Evolutionary conservation across 208 protist species (phyloP).

Genomic region (Trypanosoma platydactyli): DNA sequence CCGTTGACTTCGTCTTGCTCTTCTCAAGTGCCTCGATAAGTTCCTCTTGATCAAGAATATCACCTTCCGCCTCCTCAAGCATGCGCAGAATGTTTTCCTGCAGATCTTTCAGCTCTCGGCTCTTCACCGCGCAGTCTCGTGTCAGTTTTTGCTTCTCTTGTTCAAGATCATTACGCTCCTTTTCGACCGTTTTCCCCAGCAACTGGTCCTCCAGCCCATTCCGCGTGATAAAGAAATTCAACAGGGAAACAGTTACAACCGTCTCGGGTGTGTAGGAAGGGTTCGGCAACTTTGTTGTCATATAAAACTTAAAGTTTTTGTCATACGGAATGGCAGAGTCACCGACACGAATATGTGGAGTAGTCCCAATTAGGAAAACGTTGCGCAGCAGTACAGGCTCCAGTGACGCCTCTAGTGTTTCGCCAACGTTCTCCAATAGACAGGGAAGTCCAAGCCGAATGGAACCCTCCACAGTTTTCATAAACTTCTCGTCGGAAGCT

Average conservation of each 20-base stretch:
- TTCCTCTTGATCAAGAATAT: constrained; percentile 97
- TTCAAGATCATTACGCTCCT: constrained; percentile 97
- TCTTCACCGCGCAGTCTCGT: constrained; percentile 93
- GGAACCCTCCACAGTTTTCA: constrained; percentile 94
- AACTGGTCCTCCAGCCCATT: constrained; percentile 97
- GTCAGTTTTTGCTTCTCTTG: constrained; percentile 95
- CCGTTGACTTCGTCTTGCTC: constrained; percentile 94
- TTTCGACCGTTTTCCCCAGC: constrained; percentile 95
- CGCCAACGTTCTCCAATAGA: constrained; percentile 95
- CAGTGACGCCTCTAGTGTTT: constrained; percentile 94
- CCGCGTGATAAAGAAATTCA: constrained; percentile 98
- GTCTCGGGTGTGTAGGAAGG: constrained; percentile 97
- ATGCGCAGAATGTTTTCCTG: constrained; percentile 96
- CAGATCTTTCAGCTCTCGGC: constrained; percentile 94
- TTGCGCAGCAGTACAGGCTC: constrained; percentile 96
- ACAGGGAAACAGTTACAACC: constrained; percentile 95
- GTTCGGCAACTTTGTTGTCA: constrained; percentile 98
- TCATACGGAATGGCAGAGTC: constrained; percentile 96
- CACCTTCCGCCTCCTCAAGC: constrained; percentile 93
- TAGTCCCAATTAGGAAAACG: constrained; percentile 94
- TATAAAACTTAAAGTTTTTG: constrained; percentile 95
- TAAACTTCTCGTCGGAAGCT: constrained; percentile 94
- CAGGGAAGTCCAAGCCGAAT: constrained; percentile 97
- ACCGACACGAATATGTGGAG: constrained; percentile 95
- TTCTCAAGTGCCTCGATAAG: constrained; percentile 96